A percentile compares a stretch with the other conserved stretches of the same genome.
phyloP scores from a whole-genome alignment of 2,329 filamentous ascomycete genomes.

The Sclerotinia minor region DNA sequence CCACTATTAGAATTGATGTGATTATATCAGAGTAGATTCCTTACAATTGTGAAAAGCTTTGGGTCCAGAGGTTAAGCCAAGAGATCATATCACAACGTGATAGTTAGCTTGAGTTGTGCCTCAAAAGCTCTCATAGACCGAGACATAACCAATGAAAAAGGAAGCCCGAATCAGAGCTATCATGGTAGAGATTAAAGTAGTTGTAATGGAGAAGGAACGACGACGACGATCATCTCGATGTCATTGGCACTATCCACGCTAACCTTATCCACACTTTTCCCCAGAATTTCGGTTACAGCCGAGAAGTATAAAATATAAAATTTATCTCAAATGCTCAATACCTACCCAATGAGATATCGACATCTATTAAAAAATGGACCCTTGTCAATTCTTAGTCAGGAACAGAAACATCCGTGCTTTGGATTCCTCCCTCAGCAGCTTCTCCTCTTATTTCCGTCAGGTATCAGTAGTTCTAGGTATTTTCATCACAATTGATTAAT shows the following conservation, averaged over 20 bases:
- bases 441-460: neutral
- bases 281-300: constrained; percentile 9
- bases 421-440: neutral
- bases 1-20: too few species aligned
- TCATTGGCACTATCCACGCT: neutral
- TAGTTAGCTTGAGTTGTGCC: neutral
- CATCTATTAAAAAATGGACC: neutral
- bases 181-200: neutral
- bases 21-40: too few species aligned
- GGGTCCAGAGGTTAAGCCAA: neutral
- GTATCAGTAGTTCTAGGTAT: neutral
- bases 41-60: neutral
- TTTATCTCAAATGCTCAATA: neutral
- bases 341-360: constrained; percentile 13
- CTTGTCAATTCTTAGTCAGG: constrained; percentile 14
- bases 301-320: constrained; percentile 4
- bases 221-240: neutral
- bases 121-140: neutral
- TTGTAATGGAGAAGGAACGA: neutral
- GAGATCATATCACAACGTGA: neutral
- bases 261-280: neutral
- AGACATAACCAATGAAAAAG: neutral
- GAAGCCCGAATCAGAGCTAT: too few species aligned
- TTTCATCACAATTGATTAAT: neutral
- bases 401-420: constrained; percentile 6